Evolutionary conservation across 2,329 filamentous ascomycete genomes (phyloP).

Genomic region (Escovopsis sp.): DNA sequence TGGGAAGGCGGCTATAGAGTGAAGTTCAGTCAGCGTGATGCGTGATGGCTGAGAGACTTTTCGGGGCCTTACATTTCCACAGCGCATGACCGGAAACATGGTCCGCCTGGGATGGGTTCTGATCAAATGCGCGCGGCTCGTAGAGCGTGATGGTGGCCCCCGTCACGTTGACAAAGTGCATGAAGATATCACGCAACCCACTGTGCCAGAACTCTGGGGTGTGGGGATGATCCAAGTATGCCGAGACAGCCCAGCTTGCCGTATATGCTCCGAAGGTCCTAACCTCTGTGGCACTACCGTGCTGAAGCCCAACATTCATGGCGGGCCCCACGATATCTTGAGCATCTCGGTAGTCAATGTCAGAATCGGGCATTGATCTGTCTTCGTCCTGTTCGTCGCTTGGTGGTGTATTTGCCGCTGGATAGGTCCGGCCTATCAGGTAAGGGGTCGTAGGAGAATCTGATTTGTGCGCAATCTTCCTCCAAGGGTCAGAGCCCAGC

Average conservation of each 20-base stretch:
- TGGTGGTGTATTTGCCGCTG: not conserved
- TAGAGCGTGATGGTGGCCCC: constrained; percentile 77
- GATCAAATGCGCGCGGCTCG: constrained; percentile 60
- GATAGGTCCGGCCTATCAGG: not conserved
- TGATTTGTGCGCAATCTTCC: constrained; percentile 10
- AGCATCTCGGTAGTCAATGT: constrained; percentile 36
- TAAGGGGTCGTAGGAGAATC: too few species aligned
- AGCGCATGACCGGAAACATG: constrained; percentile 49
- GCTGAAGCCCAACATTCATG: constrained; percentile 20
- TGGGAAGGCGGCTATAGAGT: constrained; percentile 52
- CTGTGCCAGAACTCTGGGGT: constrained; percentile 66
- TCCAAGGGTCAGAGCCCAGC: constrained; percentile 1
- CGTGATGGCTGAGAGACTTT: not conserved
- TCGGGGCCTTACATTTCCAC: constrained; percentile 40
- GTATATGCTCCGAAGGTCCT: constrained; percentile 35
- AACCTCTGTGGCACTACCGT: constrained; percentile 25
- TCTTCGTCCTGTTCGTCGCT: constrained; percentile 37
- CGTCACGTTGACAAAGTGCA: constrained; percentile 82
- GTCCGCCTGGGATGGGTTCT: constrained; percentile 40
- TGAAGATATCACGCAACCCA: constrained; percentile 70
- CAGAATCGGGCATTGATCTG: constrained; percentile 45
- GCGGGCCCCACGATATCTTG: constrained; percentile 18
- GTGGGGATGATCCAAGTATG: constrained; percentile 49
- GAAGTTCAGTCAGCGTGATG: not conserved
- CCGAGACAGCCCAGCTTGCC: constrained; percentile 39